A percentile compares a stretch with the other conserved stretches of the same genome.
Conservation (phyloP, 257 asterid species). For the Lavandula angustifolia region DNA sequence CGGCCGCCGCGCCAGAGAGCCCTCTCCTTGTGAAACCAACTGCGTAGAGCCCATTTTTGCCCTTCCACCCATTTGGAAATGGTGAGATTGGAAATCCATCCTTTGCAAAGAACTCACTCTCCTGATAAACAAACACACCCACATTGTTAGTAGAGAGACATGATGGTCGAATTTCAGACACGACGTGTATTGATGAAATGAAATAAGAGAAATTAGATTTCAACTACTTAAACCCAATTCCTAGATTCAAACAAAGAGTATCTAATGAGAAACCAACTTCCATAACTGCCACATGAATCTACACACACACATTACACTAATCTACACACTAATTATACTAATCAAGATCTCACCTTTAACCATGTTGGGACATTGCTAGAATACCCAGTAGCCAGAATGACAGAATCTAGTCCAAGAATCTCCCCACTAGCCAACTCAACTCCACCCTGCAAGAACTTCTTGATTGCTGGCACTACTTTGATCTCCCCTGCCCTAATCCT, state of each 20-base stretch:
- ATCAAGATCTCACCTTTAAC: slow-evolving; percentile 63
- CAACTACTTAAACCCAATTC: slow-evolving; percentile 32
- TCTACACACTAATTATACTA: not conserved
- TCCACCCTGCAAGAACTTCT: slow-evolving; percentile 51
- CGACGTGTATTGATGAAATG: not conserved
- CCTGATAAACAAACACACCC: slow-evolving; percentile 41
- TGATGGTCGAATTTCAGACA: not conserved
- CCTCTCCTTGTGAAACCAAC: slow-evolving; percentile 91
- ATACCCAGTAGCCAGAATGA: slow-evolving; percentile 86
- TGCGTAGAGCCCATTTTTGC: slow-evolving; percentile 75
- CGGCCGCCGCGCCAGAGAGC: slow-evolving; percentile 78
- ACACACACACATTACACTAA: slow-evolving; percentile 2
- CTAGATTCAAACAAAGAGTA: slow-evolving; percentile 41
- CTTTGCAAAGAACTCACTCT: slow-evolving; percentile 58
- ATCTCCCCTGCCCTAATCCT: slow-evolving; percentile 75
- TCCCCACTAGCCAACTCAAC: slow-evolving; percentile 71
- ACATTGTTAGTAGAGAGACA: not conserved
- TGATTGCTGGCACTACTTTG: slow-evolving; percentile 77
- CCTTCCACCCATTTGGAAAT: slow-evolving; percentile 94
- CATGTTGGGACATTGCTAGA: slow-evolving; percentile 93
- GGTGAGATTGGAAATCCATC: slow-evolving; percentile 77
- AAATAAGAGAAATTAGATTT: slow-evolving; percentile 3
- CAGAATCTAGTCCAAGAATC: slow-evolving; percentile 62
- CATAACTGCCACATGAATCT: slow-evolving; percentile 54
- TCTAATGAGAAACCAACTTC: slow-evolving; percentile 45